Evolutionary conservation across 1,139 yeast genomes (phyloP).

Genomic region (Saccharomyces pastorianus): DNA sequence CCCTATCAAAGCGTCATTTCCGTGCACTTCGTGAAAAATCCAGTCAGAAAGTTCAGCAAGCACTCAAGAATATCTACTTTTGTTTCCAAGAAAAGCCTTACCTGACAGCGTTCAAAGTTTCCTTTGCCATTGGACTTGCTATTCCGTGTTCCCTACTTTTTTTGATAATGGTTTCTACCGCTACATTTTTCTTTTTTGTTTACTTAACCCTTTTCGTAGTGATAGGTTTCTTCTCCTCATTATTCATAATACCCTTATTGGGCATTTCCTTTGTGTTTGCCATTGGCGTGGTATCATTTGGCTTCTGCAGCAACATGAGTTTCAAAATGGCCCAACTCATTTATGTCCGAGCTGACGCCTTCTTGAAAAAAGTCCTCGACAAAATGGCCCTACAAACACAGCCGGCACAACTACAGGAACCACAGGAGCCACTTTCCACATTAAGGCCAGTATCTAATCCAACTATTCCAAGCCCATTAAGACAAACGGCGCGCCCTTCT

Average conservation of each 20-base stretch:
- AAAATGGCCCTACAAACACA: slow-evolving; percentile 11
- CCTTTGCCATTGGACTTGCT: slow-evolving; percentile 2
- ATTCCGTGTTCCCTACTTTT: slow-evolving; percentile 7
- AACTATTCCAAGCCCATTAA: background rate
- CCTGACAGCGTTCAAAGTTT: slow-evolving; percentile 5
- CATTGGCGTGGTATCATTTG: slow-evolving; percentile 15
- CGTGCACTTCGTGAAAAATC: background rate
- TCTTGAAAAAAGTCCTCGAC: slow-evolving; percentile 8
- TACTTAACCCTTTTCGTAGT: slow-evolving; percentile 14
- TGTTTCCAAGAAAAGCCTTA: slow-evolving; percentile 9
- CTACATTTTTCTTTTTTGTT: slow-evolving; percentile 12
- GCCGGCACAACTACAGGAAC: background rate
- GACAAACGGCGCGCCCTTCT: background rate
- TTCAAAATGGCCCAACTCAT: slow-evolving; percentile 14
- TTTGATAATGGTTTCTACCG: slow-evolving; percentile 11
- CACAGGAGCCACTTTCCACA: background rate
- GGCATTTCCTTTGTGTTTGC: slow-evolving; percentile 17
- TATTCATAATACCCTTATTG: slow-evolving; percentile 18
- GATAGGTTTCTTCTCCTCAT: slow-evolving; percentile 12
- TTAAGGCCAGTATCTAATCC: background rate
- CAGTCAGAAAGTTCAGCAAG: background rate
- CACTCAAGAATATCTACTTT: background rate
- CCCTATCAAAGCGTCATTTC: background rate
- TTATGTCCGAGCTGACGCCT: slow-evolving; percentile 12
- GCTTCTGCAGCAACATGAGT: slow-evolving; percentile 17